Evolutionary conservation across 179 eudicot genomes (phyloP).

Genomic region (Gypsophila paniculata): DNA sequence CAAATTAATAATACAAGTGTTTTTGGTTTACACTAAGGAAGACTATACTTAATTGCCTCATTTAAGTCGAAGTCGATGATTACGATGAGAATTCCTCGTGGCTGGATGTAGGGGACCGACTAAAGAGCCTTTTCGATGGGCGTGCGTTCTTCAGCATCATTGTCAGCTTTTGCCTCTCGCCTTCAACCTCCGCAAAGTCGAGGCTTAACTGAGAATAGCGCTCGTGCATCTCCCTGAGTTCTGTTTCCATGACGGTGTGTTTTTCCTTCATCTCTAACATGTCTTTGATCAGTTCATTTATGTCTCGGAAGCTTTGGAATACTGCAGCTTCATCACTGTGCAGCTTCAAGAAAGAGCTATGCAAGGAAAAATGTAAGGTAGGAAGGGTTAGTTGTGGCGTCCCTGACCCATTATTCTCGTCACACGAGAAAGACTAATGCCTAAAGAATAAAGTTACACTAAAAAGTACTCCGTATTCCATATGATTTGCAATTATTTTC

Average conservation of each 20-base stretch:
- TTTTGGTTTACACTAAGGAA: background rate
- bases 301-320: conserved; percentile 88
- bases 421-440: background rate
- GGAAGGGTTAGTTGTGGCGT: background rate
- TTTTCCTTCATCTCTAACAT: conserved; percentile 75
- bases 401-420: background rate
- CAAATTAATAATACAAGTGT: background rate
- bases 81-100: conserved; percentile 26
- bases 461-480: background rate
- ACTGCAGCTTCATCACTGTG: conserved; percentile 86
- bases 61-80: background rate
- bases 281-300: conserved; percentile 85
- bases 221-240: conserved; percentile 84
- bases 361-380: conserved; percentile 7
- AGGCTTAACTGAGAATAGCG: conserved; percentile 89
- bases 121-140: conserved; percentile 43
- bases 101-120: conserved; percentile 31
- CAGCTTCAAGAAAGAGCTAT: conserved; percentile 83
- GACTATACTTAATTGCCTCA: background rate
- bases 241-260: conserved; percentile 51
- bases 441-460: background rate
- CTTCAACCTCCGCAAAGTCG: conserved; percentile 94
- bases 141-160: conserved; percentile 78
- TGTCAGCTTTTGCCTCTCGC: conserved; percentile 81
- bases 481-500: too few relatives aligned